Base-by-base conservation (phyloP, 139 green algal genomes). In the Picochlorum sp. region DNA sequence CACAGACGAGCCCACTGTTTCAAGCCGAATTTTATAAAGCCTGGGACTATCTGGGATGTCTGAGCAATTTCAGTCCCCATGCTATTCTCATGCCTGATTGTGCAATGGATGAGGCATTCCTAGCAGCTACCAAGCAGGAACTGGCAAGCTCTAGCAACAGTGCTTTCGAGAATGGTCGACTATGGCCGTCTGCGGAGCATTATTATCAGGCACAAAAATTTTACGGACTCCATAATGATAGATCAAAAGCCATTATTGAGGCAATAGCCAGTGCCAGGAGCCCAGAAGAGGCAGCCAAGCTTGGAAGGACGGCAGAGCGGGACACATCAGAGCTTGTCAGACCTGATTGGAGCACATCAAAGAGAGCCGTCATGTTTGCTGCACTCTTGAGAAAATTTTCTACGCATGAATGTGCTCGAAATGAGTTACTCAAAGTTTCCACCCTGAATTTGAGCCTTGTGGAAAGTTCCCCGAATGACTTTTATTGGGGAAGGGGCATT, bases 41-140 rank as follows among this genome's bases (percentile, higher is more conserved):
- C 0, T 99, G 93, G 93, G 88, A 98, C 63, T 45, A 63, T 22
- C 88, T 88, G 70, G 93, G 93, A 18, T 75, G 77, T 20, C 70
- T 99, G 14, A 86, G 70, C 44, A 99, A 99, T 77, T 99, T 98
- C 72, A 93, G 85, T 1, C 76, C 85, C 5, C 88, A 97, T 71
- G 59, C 83, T 18, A 86, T 98, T 50, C 7, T 4, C 20, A 80
- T 97, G 77, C 75, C 83, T 0, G 52, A 51, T 1, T 65, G 53
- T 3, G 16, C 66, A 20, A 63, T 76, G 65, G 54, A 28, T 41
- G 20, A 59, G 16, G 5, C 24, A 5, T 28, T 14, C 9, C 24
- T 59, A 50, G 3, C 53, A 32, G 33, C 52, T 18, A 16, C 53
- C 22, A n/a, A 50, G 33, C 20, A 28, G 14, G 3, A 31, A 62